phyloP scores from a whole-genome alignment of 1,284 basidiomycete species.

The Ustilago loliicola region DNA sequence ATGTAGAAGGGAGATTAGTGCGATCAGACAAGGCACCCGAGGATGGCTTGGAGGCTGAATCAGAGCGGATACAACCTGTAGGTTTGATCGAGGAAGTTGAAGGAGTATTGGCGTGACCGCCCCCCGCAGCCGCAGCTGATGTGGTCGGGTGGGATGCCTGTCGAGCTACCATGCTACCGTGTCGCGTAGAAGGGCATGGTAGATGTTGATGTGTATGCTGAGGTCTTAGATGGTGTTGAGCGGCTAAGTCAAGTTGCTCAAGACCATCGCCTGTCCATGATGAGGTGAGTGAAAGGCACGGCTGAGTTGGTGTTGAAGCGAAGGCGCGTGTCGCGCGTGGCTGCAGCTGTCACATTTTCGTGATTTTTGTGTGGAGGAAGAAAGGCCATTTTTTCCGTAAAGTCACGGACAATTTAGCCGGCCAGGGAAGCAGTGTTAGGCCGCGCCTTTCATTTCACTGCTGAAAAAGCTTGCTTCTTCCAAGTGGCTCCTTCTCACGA shows the following conservation, averaged over 20 bases:
- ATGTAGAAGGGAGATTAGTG: constrained; percentile 24
- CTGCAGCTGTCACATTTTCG: constrained; percentile 1
- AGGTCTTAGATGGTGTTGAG: not conserved
- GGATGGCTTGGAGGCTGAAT: constrained; percentile 19
- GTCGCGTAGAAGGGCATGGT: not conserved
- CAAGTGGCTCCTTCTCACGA: not conserved
- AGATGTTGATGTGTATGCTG: not conserved
- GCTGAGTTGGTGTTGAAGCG: not conserved
- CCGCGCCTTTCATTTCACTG: not conserved
- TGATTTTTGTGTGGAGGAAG: constrained; percentile 12
- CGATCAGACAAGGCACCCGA: constrained; percentile 15
- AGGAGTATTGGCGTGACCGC: constrained; percentile 5
- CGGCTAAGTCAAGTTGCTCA: not conserved
- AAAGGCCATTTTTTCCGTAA: not conserved
- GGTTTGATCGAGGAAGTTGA: constrained; percentile 31
- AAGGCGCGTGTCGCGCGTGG: constrained; percentile 4
- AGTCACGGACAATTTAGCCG: constrained; percentile 1
- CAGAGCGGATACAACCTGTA: constrained; percentile 49
- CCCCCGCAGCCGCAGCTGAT: constrained; percentile 2
- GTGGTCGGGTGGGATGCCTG: constrained; percentile 4
- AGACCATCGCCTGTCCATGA: not conserved
- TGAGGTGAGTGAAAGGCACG: not conserved
- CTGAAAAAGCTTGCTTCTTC: not conserved
- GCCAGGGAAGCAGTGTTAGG: not conserved
- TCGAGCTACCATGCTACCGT: not conserved